A percentile compares a stretch with the other conserved stretches of the same genome.
Conservation (phyloP, 2,329 filamentous ascomycete genomes). For the Mycosphaerelloides madeirae region DNA sequence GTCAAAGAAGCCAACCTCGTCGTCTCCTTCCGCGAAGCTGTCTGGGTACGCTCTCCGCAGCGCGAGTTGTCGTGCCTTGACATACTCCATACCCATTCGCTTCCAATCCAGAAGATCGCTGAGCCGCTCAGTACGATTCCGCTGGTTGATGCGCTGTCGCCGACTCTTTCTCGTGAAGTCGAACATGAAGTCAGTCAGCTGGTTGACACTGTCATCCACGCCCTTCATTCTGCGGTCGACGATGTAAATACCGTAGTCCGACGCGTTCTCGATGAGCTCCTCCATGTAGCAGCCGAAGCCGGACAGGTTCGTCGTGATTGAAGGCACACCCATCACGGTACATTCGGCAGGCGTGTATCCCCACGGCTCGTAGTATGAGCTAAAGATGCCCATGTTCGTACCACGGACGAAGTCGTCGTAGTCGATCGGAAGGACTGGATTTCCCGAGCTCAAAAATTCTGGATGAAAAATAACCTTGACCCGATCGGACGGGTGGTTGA, state of each 20-base stretch:
- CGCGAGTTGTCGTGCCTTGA: conserved; percentile 92
- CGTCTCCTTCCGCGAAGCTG: conserved; percentile 69
- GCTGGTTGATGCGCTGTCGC: conserved; percentile 95
- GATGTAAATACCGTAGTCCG: conserved; percentile 98
- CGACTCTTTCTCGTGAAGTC: conserved; percentile 91
- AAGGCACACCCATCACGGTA: conserved; percentile 97
- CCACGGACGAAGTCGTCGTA: conserved; percentile 98
- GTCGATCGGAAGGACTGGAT: conserved; percentile 90
- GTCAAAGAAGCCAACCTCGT: conserved; percentile 82
- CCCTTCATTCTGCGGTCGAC: conserved; percentile 93
- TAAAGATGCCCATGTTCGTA: conserved; percentile 90
- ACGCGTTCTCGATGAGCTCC: conserved; percentile 94
- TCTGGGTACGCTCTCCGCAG: conserved; percentile 84
- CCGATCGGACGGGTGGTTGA: conserved; percentile 90
- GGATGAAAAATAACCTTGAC: conserved; percentile 99
- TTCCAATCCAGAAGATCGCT: conserved; percentile 98
- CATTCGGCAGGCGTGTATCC: conserved; percentile 97
- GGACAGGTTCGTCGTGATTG: conserved; percentile 95
- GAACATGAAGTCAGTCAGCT: conserved; percentile 86
- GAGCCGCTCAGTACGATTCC: conserved; percentile 90
- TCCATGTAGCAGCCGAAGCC: conserved; percentile 99
- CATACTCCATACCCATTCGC: conserved; percentile 98
- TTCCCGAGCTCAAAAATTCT: conserved; percentile 92
- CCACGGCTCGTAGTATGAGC: conserved; percentile 99
- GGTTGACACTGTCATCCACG: conserved; percentile 94